Evolutionary conservation across 495 filamentous ascomycete species (phyloP).

Genomic region (Talaromyces thailandensis): DNA sequence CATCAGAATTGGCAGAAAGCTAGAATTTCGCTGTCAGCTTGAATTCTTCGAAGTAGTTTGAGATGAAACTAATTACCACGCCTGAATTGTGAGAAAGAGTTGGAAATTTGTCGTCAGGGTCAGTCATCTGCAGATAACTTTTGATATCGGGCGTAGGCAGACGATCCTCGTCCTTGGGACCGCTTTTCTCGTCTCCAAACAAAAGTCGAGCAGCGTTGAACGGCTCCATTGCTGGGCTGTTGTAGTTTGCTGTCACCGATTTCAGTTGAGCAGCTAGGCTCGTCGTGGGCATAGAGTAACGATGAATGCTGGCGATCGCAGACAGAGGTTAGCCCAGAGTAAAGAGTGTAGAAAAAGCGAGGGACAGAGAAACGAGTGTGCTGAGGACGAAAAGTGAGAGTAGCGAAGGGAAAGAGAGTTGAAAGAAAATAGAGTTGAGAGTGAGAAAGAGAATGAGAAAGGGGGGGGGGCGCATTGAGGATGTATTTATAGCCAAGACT

Average conservation of each 20-base stretch:
- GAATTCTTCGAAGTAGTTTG: not conserved
- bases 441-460: slow-evolving; percentile 10
- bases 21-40: slow-evolving; percentile 27
- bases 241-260: slow-evolving; percentile 33
- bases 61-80: slow-evolving; percentile 45
- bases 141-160: slow-evolving; percentile 55
- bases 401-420: no score
- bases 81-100: slow-evolving; percentile 61
- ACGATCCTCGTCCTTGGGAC: slow-evolving; percentile 38
- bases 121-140: slow-evolving; percentile 62
- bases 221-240: slow-evolving; percentile 43
- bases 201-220: slow-evolving; percentile 77
- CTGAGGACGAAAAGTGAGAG: slow-evolving; percentile 7
- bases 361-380: slow-evolving; percentile 9
- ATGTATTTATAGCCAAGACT: not conserved
- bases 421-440: slow-evolving; percentile 6
- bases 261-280: slow-evolving; percentile 51
- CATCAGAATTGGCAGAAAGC: slow-evolving; percentile 74
- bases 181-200: slow-evolving; percentile 58
- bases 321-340: not conserved
- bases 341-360: slow-evolving; percentile 5
- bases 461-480: slow-evolving; percentile 9
- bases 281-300: slow-evolving; percentile 83
- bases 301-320: slow-evolving; percentile 50
- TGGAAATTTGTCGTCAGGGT: slow-evolving; percentile 75